Conservation (phyloP, 441 rosid genomes). For the Jatropha multifida region DNA sequence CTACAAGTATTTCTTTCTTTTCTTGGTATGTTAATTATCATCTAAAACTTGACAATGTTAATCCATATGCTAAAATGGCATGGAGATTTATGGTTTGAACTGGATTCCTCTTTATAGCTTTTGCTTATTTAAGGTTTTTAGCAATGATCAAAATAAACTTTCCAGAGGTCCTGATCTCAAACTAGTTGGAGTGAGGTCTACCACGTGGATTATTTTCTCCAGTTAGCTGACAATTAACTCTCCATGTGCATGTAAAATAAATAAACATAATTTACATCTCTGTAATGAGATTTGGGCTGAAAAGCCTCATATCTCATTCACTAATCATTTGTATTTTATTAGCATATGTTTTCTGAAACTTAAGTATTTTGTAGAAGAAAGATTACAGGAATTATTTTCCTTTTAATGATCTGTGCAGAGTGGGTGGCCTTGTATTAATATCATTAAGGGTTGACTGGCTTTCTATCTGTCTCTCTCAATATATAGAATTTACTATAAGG, state of each 20-base stretch:
- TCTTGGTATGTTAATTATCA: slow-evolving; percentile 63
- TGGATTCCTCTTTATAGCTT: background rate
- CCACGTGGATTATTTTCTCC: background rate
- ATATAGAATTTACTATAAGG: no score
- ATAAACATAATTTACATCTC: background rate
- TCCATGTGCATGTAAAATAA: background rate
- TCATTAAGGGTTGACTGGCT: background rate
- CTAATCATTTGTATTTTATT: no score
- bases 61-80: background rate
- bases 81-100: background rate
- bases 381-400: background rate
- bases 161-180: background rate
- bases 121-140: background rate
- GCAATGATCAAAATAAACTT: background rate
- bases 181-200: background rate
- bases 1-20: slow-evolving; percentile 90
- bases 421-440: background rate
- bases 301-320: background rate
- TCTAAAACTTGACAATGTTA: background rate
- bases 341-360: background rate
- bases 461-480: no score
- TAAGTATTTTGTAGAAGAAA: background rate
- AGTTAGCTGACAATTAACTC: background rate
- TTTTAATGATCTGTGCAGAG: background rate
- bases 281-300: background rate